A percentile compares a stretch with the other conserved stretches of the same genome.
Conservation (phyloP, 345 rosid genomes). For the Camelina laxa region DNA sequence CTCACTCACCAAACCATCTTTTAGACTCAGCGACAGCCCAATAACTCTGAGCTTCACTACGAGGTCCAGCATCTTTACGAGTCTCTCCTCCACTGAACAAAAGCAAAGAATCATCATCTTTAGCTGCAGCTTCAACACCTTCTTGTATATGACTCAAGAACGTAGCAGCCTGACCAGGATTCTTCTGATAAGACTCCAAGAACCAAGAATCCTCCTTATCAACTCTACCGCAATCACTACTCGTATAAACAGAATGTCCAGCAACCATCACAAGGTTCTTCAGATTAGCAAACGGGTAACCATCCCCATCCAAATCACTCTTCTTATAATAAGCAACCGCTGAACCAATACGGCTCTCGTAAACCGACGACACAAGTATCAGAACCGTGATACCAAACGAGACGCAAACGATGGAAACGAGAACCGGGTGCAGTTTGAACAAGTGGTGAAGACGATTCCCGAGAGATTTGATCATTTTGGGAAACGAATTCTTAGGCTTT, state of each 20-base stretch:
- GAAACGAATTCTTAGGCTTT: constrained; percentile 53
- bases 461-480: constrained; percentile 66
- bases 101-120: constrained; percentile 78
- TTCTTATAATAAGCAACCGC: constrained; percentile 47
- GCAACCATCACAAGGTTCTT: constrained; percentile 95
- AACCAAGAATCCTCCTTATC: constrained; percentile 95
- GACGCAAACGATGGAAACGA: constrained; percentile 56
- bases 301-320: constrained; percentile 45
- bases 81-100: constrained; percentile 98
- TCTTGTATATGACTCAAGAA: constrained; percentile 82
- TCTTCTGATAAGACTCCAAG: constrained; percentile 91
- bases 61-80: constrained; percentile 92
- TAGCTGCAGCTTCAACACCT: constrained; percentile 67
- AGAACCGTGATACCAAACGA: constrained; percentile 69
- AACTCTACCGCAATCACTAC: constrained; percentile 71
- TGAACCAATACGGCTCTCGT: constrained; percentile 51
- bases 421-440: constrained; percentile 68
- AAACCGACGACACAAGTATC: constrained; percentile 53
- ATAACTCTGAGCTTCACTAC: constrained; percentile 98
- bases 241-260: constrained; percentile 92
- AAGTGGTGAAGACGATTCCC: constrained; percentile 59
- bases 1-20: constrained; percentile 97
- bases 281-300: constrained; percentile 67
- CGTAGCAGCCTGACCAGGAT: constrained; percentile 91
- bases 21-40: constrained; percentile 95